phyloP scores from a whole-genome alignment of 2,329 filamentous ascomycete species.

The Alternaria conjuncta region DNA sequence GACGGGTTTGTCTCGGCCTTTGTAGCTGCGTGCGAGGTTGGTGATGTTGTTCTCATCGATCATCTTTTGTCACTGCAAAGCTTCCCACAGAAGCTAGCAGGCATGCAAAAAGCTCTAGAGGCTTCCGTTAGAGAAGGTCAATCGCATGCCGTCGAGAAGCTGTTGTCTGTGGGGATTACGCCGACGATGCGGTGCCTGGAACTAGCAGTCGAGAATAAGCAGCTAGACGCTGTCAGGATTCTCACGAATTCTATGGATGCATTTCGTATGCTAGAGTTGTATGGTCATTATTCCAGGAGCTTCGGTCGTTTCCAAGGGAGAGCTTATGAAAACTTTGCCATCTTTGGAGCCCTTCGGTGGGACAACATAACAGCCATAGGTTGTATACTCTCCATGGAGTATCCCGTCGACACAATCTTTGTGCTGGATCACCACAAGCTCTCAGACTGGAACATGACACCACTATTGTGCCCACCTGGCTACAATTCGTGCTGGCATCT shows the following conservation, averaged over 20 bases:
- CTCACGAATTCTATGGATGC: too few relatives aligned
- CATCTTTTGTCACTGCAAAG: neutral
- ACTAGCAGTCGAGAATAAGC: neutral
- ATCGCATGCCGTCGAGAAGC: neutral
- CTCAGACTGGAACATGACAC: too few relatives aligned
- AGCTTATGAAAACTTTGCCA: too few relatives aligned
- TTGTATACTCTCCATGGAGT: rapidly evolving
- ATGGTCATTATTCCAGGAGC: too few relatives aligned
- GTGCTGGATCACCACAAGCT: too few relatives aligned
- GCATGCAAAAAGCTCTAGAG: neutral
- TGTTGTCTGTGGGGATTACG: neutral
- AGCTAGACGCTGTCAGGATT: too few relatives aligned
- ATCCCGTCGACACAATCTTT: neutral
- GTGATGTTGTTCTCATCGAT: neutral
- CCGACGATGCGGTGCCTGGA: neutral
- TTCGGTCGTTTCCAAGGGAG: too few relatives aligned
- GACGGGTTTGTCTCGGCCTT: neutral
- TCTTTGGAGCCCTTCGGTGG: neutral
- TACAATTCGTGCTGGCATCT: rapidly evolving
- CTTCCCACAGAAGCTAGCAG: neutral
- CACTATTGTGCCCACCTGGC: too few relatives aligned
- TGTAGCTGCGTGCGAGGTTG: neutral
- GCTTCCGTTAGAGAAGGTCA: neutral
- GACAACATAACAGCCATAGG: neutral
- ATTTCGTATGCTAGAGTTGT: too few relatives aligned